A percentile compares a stretch with the other conserved stretches of the same genome.
These are phyloP conservation scores for Epicoccum nigrum DNA, from an alignment of 2,329 filamentous ascomycete species.

Conservation along the genomic window DNA sequence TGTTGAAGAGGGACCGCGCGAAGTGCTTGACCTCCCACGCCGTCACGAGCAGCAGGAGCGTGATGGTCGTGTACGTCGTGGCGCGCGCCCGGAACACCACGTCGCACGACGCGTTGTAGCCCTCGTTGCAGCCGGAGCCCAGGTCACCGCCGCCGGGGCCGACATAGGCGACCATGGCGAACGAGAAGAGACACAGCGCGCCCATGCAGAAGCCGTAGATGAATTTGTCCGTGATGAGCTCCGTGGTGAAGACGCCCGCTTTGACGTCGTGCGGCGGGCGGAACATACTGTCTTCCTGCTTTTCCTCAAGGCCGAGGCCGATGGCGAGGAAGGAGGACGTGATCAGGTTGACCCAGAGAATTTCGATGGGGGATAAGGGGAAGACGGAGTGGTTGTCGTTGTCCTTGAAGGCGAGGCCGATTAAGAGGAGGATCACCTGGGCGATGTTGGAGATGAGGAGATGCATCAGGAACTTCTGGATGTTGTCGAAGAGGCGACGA, in stretches of 20 bases:
- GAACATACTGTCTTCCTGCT: slow-evolving; percentile 54
- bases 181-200: slow-evolving; percentile 52
- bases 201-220: slow-evolving; percentile 57
- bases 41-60: slow-evolving; percentile 53
- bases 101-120: slow-evolving; percentile 50
- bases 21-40: slow-evolving; percentile 58
- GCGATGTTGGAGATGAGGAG: slow-evolving; percentile 57
- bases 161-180: slow-evolving; percentile 52
- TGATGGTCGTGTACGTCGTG: slow-evolving; percentile 54
- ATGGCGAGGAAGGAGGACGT: slow-evolving; percentile 56
- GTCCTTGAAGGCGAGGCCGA: slow-evolving; percentile 56
- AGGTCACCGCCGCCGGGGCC: slow-evolving; percentile 52
- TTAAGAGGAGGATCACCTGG: slow-evolving; percentile 55
- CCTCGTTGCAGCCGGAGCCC: slow-evolving; percentile 53
- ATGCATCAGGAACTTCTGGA: slow-evolving; percentile 56
- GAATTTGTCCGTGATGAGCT: slow-evolving; percentile 56
- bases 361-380: slow-evolving; percentile 55
- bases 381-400: slow-evolving; percentile 52
- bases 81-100: slow-evolving; percentile 54
- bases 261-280: slow-evolving; percentile 53
- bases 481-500: slow-evolving; percentile 50
- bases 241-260: slow-evolving; percentile 53
- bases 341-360: slow-evolving; percentile 57
- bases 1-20: slow-evolving; percentile 52
- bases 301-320: slow-evolving; percentile 55